A percentile compares a stretch with the other conserved stretches of the same genome.
Evolutionary conservation across 345 rosid genomes (phyloP).

Genomic region (Anastatica hierochuntica): DNA sequence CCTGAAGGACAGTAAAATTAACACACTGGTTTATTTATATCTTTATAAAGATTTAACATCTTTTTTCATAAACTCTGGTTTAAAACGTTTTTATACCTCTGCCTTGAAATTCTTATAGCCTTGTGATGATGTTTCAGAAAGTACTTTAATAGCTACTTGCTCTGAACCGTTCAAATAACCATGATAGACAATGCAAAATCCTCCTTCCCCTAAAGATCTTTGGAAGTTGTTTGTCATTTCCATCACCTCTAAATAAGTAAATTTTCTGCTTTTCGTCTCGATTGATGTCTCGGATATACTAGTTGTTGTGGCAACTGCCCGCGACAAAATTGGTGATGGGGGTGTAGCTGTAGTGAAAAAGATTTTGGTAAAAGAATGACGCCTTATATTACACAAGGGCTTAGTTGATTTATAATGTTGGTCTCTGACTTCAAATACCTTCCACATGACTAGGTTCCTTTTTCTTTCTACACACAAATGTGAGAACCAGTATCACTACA

Average conservation of each 20-base stretch:
- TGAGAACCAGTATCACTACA: not conserved
- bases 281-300: not conserved
- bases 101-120: slow-evolving; percentile 21
- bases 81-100: not conserved
- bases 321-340: not conserved
- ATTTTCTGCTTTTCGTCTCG: slow-evolving; percentile 7
- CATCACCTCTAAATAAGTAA: slow-evolving; percentile 23
- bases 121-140: slow-evolving; percentile 7
- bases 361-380: not conserved
- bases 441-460: not conserved
- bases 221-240: slow-evolving; percentile 32
- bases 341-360: not conserved
- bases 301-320: not conserved
- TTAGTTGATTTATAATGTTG: not conserved
- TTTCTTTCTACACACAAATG: not conserved
- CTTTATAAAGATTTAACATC: too few species aligned
- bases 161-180: slow-evolving; percentile 18
- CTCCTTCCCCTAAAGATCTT: slow-evolving; percentile 37
- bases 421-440: too few species aligned
- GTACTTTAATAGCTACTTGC: slow-evolving; percentile 12
- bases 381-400: not conserved
- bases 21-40: not conserved
- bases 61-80: too few species aligned
- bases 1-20: not conserved
- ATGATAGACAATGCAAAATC: slow-evolving; percentile 42